Evolutionary conservation across 306 rosid species (phyloP), one percentile per base, ranked within the genome.

Genomic region (Heteromeles arbutifolia): DNA sequence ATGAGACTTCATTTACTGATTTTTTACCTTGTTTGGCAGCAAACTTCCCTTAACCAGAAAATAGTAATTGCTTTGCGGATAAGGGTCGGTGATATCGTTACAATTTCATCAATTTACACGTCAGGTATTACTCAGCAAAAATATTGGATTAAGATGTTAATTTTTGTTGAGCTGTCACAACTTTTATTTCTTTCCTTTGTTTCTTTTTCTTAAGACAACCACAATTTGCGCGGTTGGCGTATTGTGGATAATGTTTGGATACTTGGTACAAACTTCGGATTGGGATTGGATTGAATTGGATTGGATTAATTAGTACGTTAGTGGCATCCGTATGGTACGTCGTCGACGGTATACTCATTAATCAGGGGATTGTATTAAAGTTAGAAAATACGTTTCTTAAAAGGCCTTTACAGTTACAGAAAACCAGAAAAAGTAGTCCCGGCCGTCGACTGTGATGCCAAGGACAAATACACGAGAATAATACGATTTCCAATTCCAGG

Each of bases 271-370:
- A 32, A 39, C 24, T 58, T 34, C 54, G 84, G 90, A 81, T 77
- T 76, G 74, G 74, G 61, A 86, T 83, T 28, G 78, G 84, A 78
- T 58, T 25, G n/a, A 54, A 86, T 83, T 28, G 78, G 84, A 78
- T 58, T 25, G 64, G 69, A 73, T 19, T 70, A 21, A 15, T 48
- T 48, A 13, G 19, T 48, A 5, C 52, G 4, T 13, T 44, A 28
- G 2, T 11, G 4, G 52, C 24, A 24, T 6, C 34, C 15, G 15
- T 57, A 22, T 43, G 77, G 44, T 13, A 31, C 62, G 88, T 83
- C 82, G 82, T 34, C 26, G 25, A 4, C 15, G 19, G 12, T 14
- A 65, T 4, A 6, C 77, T 41, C 69, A 61, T 43, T 74, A 62
- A 28, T 61, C 45, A 76, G 24, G 56, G 64, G 73, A 53, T 24